A percentile compares a stretch with the other conserved stretches of the same genome.
Evolutionary conservation across 2,329 filamentous ascomycete genomes (phyloP).

Genomic region (Sphaceloma murrayae): DNA sequence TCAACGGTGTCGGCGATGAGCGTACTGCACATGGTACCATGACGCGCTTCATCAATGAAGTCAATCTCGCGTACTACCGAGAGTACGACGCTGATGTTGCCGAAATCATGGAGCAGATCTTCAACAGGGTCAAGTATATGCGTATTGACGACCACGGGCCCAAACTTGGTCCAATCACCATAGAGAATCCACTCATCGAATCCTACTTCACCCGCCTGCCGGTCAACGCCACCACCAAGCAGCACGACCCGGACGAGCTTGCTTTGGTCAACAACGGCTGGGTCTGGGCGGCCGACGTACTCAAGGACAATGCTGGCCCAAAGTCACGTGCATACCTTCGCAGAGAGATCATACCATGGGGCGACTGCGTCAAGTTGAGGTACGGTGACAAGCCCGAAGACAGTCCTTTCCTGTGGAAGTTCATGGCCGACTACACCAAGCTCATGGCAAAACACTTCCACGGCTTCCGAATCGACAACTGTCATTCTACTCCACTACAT

Average conservation of each 20-base stretch:
- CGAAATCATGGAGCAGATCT: slow-evolving; percentile 81
- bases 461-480: slow-evolving; percentile 95
- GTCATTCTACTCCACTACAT: slow-evolving; percentile 88
- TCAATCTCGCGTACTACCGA: slow-evolving; percentile 81
- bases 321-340: slow-evolving; percentile 88
- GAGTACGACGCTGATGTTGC: slow-evolving; percentile 81
- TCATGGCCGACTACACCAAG: slow-evolving; percentile 87
- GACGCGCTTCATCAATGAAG: slow-evolving; percentile 60
- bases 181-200: slow-evolving; percentile 75
- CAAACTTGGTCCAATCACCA: slow-evolving; percentile 68
- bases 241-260: slow-evolving; percentile 65
- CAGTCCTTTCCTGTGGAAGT: slow-evolving; percentile 89
- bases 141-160: slow-evolving; percentile 88
- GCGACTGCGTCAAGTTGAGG: slow-evolving; percentile 92
- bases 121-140: slow-evolving; percentile 90
- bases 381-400: slow-evolving; percentile 75
- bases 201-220: slow-evolving; percentile 89
- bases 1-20: slow-evolving; percentile 41
- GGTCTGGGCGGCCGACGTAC: slow-evolving; percentile 95
- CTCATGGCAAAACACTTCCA: slow-evolving; percentile 91
- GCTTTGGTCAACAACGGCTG: slow-evolving; percentile 93
- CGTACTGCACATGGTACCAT: slow-evolving; percentile 45
- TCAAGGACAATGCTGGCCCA: slow-evolving; percentile 86
- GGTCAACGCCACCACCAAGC: slow-evolving; percentile 63
- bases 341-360: slow-evolving; percentile 94